These are phyloP conservation scores for Antrodiella citrinella DNA, from an alignment of 768 basidiomycete species.

Conservation along the genomic window DNA sequence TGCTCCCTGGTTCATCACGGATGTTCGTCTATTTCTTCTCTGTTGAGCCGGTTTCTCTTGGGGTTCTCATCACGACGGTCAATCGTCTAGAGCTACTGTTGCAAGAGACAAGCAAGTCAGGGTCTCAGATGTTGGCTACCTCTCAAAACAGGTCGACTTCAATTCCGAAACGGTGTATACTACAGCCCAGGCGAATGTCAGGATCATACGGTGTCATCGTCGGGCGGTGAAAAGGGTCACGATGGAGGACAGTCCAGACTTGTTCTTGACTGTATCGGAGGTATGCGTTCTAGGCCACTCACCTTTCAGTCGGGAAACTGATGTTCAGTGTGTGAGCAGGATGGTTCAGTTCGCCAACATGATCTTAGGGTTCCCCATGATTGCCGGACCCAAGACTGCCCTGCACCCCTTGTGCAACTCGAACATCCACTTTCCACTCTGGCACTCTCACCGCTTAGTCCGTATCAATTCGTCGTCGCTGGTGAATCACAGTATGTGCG, in stretches of 20 bases:
- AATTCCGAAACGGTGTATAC: constrained; percentile 38
- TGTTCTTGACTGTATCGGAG: constrained; percentile 77
- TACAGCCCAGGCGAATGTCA: constrained; percentile 39
- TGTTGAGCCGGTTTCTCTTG: too few species aligned
- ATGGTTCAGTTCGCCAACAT: constrained; percentile 83
- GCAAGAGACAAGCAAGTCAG: constrained; percentile 71
- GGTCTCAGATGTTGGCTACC: constrained; percentile 52
- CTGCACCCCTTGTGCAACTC: constrained; percentile 61
- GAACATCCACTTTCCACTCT: constrained; percentile 64
- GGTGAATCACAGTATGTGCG: constrained; percentile 72
- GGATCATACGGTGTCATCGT: constrained; percentile 60
- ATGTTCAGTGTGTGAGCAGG: constrained; percentile 36
- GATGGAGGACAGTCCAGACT: constrained; percentile 69
- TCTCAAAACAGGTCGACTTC: constrained; percentile 16
- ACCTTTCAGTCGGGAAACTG: constrained; percentile 4
- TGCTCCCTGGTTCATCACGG: constrained; percentile 70
- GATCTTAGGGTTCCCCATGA: constrained; percentile 65
- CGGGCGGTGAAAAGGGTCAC: constrained; percentile 71
- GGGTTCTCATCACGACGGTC: too few species aligned
- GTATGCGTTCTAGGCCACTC: constrained; percentile 26
- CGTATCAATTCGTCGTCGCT: constrained; percentile 80
- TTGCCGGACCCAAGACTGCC: constrained; percentile 54
- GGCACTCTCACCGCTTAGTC: constrained; percentile 68
- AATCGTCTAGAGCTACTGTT: constrained; percentile 63
- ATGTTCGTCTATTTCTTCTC: constrained; percentile 46